Evolutionary conservation across 805 yeast genomes (phyloP), one percentile per base, ranked within the genome.

Genomic region (Cyberlindnera meyerae): DNA sequence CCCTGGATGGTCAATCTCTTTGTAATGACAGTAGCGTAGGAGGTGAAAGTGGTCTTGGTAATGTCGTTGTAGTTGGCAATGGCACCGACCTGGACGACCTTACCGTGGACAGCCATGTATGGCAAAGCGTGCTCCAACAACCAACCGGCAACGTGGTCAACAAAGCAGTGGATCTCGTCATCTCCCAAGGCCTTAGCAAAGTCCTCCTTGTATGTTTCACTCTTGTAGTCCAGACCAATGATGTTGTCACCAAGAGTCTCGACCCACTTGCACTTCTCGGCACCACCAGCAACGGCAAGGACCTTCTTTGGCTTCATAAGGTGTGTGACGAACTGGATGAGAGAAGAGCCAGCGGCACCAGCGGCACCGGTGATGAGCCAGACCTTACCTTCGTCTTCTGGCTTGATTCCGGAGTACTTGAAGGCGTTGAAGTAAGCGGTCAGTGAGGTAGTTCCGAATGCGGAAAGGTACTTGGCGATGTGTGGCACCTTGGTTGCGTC

Each of bases 341-440:
- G 72, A 32, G 68, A 58, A 18, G 75, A 68, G 11, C 86, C 86
- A n/a, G 80, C 79, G n/a, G 84, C 83, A 42, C 87, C 87, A 7
- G 80, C 71, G 11, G 86, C 86, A 39, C 83, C 85, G 14, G 79
- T 71, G 30, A 79, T 62, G 30, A 77, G 58, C 45, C 74, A 63
- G 7, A 67, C 62, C 49, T 77, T 76, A 12, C 56, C 61, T 20
- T 54, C 55, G 18, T 58, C 62, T 17, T 65, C 66, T 15, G 60
- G 62, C 37, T 60, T 52, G 39, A 76, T 55, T 30, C 66, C 58
- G n/a, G 77, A 78, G 37, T 75, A 66, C 27, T 68, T 66, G 41
- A 54, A 59, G 38, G 77, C 64, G 11, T 78, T 78, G 44, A 70
- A 61, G 60, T 75, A 78, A 1, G 85, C 82, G 20, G 86, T 79